Evolutionary conservation across 345 rosid genomes (phyloP).

Genomic region (Hibiscus syriacus): DNA sequence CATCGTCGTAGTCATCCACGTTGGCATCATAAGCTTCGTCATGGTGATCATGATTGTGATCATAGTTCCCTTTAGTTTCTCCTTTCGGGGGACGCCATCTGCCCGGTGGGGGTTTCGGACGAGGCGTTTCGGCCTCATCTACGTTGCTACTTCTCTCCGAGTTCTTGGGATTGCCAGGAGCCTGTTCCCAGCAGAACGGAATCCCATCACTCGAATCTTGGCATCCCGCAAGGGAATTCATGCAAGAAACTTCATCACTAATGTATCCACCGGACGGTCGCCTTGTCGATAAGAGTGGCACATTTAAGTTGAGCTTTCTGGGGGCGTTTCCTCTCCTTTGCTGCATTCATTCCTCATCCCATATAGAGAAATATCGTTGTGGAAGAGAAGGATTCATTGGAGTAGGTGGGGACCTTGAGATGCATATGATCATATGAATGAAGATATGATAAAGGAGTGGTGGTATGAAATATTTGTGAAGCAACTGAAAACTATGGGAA

Average conservation of each 20-base stretch:
- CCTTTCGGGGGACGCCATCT: slow-evolving; percentile 24
- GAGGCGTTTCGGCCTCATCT: slow-evolving; percentile 41
- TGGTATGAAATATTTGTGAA: slow-evolving; percentile 22
- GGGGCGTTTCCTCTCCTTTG: slow-evolving; percentile 33
- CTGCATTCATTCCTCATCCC: slow-evolving; percentile 10
- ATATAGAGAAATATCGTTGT: background rate
- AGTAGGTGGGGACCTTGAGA: slow-evolving; percentile 4
- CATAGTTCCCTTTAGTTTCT: background rate
- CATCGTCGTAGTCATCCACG: slow-evolving; percentile 27
- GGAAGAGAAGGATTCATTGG: background rate
- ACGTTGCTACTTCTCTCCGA: slow-evolving; percentile 6
- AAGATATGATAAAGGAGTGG: slow-evolving; percentile 6
- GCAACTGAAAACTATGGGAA: slow-evolving; percentile 29
- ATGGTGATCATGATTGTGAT: background rate
- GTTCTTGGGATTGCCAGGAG: slow-evolving; percentile 70
- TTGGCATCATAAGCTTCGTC: slow-evolving; percentile 26
- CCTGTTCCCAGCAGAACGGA: slow-evolving; percentile 85
- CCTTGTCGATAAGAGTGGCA: slow-evolving; percentile 64
- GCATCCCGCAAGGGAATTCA: slow-evolving; percentile 11
- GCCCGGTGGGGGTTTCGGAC: slow-evolving; percentile 61
- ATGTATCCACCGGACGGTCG: slow-evolving; percentile 18
- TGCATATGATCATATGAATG: background rate
- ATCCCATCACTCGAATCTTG: slow-evolving; percentile 30
- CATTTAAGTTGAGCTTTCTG: slow-evolving; percentile 57
- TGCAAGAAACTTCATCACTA: slow-evolving; percentile 14